phyloP scores from a whole-genome alignment of 768 basidiomycete genomes.

The Suillus sp. region DNA sequence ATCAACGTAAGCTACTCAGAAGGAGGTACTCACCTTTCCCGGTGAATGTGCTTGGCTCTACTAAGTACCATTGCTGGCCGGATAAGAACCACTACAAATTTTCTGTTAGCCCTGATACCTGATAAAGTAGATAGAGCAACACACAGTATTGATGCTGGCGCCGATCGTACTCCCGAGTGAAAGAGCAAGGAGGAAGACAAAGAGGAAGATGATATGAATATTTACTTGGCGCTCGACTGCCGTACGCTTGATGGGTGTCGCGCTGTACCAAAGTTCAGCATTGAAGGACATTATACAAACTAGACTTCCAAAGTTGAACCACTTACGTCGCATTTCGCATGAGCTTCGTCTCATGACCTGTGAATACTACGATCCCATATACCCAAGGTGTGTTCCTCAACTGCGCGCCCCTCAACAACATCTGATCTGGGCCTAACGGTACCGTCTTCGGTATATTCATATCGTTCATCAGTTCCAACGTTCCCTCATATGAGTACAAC shows the following conservation, averaged over 20 bases:
- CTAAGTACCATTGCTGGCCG: conserved; percentile 87
- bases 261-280: conserved; percentile 47
- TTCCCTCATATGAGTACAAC: conserved; percentile 92
- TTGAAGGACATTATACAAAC: conserved; percentile 4
- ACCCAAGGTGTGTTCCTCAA: conserved; percentile 96
- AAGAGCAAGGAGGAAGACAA: conserved; percentile 81
- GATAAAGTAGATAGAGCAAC: conserved; percentile 33
- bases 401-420: conserved; percentile 93
- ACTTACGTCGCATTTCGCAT: conserved; percentile 98
- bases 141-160: conserved; percentile 78
- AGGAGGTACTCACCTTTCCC: conserved; percentile 55
- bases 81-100: conserved; percentile 78
- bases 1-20: neutral
- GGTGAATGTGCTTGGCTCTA: conserved; percentile 58
- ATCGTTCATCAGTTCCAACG: conserved; percentile 61
- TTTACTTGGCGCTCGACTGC: conserved; percentile 97
- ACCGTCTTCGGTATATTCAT: conserved; percentile 73
- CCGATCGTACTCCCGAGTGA: conserved; percentile 93
- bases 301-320: neutral
- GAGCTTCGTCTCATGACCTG: conserved; percentile 97
- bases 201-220: conserved; percentile 92
- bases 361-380: conserved; percentile 92
- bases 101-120: neutral
- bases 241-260: conserved; percentile 95
- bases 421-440: conserved; percentile 92